Conservation (phyloP, 306 rosid genomes). For the Lotus japonicus region DNA sequence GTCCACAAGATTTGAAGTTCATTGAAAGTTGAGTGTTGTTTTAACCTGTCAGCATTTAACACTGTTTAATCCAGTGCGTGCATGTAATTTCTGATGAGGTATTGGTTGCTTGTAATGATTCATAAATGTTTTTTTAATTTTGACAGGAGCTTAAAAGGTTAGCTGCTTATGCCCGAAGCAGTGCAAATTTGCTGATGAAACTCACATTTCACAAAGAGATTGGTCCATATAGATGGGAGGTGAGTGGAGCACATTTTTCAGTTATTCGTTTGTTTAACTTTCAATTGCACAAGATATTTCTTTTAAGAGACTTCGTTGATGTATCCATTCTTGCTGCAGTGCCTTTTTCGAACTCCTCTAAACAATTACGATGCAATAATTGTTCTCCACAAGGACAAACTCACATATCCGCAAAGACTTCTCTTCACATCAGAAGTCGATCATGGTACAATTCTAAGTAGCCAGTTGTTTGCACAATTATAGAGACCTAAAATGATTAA, state of each 20-base stretch:
- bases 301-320: not conserved
- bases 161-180: conserved; percentile 86
- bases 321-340: conserved; percentile 49
- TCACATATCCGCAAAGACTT: conserved; percentile 81
- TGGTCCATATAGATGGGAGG: conserved; percentile 83
- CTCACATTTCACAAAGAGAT: conserved; percentile 52
- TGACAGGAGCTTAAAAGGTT: conserved; percentile 77
- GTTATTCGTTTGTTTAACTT: not conserved
- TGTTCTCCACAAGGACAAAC: conserved; percentile 80
- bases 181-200: conserved; percentile 65
- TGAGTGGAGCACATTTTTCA: conserved; percentile 17
- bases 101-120: conserved; percentile 8
- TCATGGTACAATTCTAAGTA: conserved; percentile 43
- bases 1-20: not conserved
- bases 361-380: conserved; percentile 78
- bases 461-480: not conserved
- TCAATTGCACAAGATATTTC: conserved; percentile 2
- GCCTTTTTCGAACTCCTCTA: conserved; percentile 89
- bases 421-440: conserved; percentile 76
- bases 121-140: not conserved
- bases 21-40: too few relatives aligned
- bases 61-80: not conserved
- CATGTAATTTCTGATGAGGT: not conserved
- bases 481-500: not conserved
- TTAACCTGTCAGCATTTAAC: not conserved